These are phyloP conservation scores for Ceratocystis ficicola DNA, from an alignment of 2,329 filamentous ascomycete species.

Conservation along the genomic window DNA sequence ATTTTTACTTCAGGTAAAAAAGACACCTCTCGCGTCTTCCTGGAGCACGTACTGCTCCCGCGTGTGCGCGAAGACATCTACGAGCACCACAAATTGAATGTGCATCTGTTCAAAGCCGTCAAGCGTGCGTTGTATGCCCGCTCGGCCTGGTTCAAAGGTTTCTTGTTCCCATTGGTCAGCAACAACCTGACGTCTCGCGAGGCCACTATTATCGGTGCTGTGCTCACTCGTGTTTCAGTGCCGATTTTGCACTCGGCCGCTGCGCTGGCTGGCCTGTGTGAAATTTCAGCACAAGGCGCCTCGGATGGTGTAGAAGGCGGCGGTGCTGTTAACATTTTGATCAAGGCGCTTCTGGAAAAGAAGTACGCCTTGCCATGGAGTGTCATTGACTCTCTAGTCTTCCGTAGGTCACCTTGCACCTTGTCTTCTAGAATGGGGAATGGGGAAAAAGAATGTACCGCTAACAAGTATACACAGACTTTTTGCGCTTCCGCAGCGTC, in stretches of 20 bases:
- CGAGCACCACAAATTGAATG: slow-evolving; percentile 87
- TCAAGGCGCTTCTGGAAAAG: slow-evolving; percentile 86
- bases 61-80: slow-evolving; percentile 87
- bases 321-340: slow-evolving; percentile 88
- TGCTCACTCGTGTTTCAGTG: slow-evolving; percentile 72
- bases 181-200: slow-evolving; percentile 84
- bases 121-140: slow-evolving; percentile 93
- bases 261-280: slow-evolving; percentile 80
- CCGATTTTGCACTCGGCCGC: slow-evolving; percentile 87
- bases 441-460: neutral
- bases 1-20: slow-evolving; percentile 85
- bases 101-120: slow-evolving; percentile 85
- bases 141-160: slow-evolving; percentile 89
- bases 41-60: slow-evolving; percentile 76
- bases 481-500: slow-evolving; percentile 70
- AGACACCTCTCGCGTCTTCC: slow-evolving; percentile 66
- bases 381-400: slow-evolving; percentile 86
- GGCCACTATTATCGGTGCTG: slow-evolving; percentile 79
- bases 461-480: slow-evolving; percentile 43
- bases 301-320: slow-evolving; percentile 72
- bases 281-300: slow-evolving; percentile 85
- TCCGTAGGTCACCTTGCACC: slow-evolving; percentile 32
- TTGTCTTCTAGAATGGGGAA: neutral
- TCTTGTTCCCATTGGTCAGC: slow-evolving; percentile 79
- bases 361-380: slow-evolving; percentile 93